Evolutionary conservation across 805 yeast species (phyloP).

Genomic region (Kodamaea leandrae): DNA sequence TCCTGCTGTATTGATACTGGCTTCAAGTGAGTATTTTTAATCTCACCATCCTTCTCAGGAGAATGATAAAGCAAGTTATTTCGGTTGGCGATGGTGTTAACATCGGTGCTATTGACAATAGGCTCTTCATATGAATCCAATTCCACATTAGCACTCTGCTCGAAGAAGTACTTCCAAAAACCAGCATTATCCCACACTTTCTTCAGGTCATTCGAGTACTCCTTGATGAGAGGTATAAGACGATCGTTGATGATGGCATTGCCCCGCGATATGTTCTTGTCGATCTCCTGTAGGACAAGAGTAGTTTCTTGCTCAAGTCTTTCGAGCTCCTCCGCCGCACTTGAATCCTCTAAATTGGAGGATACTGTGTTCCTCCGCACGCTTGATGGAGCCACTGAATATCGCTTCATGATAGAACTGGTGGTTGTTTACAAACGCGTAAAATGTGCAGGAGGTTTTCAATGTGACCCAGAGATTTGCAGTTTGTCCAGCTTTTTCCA

Average conservation of each 20-base stretch:
- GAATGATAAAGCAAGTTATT: constrained; percentile 11
- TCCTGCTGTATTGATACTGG: constrained; percentile 1
- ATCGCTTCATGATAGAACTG: constrained; percentile 32
- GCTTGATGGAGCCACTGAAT: constrained; percentile 34
- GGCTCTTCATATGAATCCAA: constrained; percentile 52
- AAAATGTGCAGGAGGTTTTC: constrained; percentile 1
- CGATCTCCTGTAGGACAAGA: constrained; percentile 72
- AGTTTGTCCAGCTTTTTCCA: neutral
- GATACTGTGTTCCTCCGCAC: constrained; percentile 28
- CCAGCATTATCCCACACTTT: constrained; percentile 63
- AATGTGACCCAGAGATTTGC: neutral
- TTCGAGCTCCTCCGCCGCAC: constrained; percentile 42
- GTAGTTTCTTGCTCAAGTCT: constrained; percentile 78
- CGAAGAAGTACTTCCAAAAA: constrained; percentile 79
- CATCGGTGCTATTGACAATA: constrained; percentile 19
- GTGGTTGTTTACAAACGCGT: constrained; percentile 2
- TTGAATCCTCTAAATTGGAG: constrained; percentile 13
- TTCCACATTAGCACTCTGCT: constrained; percentile 67
- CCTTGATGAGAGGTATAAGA: constrained; percentile 64
- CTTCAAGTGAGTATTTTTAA: constrained; percentile 12
- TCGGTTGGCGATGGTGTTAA: constrained; percentile 21
- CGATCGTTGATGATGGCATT: constrained; percentile 66
- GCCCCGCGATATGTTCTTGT: constrained; percentile 65
- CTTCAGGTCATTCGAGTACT: constrained; percentile 56
- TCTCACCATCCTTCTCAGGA: constrained; percentile 17